Percentiles rank a stretch among this genome's conserved stretches.
Conservation (phyloP, 73 alveolate species). For the Symbiodinium pilosum region DNA sequence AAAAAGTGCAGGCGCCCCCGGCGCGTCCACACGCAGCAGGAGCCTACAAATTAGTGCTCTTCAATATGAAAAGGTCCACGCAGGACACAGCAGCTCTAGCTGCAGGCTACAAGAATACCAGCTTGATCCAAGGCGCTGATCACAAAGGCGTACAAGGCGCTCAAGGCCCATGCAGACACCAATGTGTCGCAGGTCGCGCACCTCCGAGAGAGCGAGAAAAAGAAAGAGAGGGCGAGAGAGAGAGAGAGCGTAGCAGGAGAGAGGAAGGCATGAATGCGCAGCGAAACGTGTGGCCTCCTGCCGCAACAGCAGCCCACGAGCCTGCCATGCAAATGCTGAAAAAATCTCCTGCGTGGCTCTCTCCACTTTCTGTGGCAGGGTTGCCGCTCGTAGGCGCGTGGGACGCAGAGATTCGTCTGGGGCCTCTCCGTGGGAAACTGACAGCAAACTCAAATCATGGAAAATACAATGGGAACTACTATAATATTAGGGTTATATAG, state of each 20-base stretch:
- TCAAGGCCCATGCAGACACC: constrained; percentile 78
- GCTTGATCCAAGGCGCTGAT: too few relatives aligned
- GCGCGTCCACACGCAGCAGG: constrained; percentile 86
- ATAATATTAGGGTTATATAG: too few relatives aligned
- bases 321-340: neutral
- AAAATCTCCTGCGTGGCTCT: too few relatives aligned
- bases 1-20: constrained; percentile 95
- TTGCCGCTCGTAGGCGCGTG: neutral
- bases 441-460: too few relatives aligned
- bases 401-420: constrained; percentile 1
- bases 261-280: too few relatives aligned
- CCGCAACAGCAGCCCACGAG: constrained; percentile 67
- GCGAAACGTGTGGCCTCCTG: constrained; percentile 54
- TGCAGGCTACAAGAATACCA: too few relatives aligned
- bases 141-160: constrained; percentile 87
- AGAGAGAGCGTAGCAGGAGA: neutral
- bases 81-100: neutral
- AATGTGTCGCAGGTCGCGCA: constrained; percentile 68
- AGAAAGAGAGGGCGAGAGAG: neutral
- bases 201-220: neutral
- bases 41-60: too few relatives aligned
- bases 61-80: neutral
- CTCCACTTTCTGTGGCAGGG: neutral
- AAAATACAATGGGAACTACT: too few relatives aligned
- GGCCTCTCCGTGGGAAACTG: neutral